A percentile compares a stretch with the other conserved stretches of the same genome.
Conservation (phyloP, 768 basidiomycete species). For the Sarcodon aspratus region DNA sequence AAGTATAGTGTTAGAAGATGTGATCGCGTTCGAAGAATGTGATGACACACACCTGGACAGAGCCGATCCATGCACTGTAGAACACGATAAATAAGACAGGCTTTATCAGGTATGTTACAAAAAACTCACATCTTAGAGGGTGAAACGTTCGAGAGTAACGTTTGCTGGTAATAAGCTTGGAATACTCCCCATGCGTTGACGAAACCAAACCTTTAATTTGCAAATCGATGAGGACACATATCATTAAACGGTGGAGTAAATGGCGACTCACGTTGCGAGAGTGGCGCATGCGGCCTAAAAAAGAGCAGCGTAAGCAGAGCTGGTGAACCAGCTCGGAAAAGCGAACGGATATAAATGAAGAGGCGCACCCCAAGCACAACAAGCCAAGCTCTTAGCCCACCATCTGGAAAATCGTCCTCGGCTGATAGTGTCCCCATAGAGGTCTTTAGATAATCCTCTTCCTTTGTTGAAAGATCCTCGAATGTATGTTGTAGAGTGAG, state of each 20-base stretch:
- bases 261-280: constrained; percentile 26
- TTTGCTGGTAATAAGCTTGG: constrained; percentile 59
- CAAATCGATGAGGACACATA: background rate
- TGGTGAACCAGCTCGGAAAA: constrained; percentile 1
- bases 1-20: background rate
- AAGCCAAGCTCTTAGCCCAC: constrained; percentile 32
- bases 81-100: background rate
- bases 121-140: constrained; percentile 51
- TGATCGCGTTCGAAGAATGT: background rate
- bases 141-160: constrained; percentile 32
- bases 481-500: no score
- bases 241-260: background rate
- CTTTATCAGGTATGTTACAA: background rate
- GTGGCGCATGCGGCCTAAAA: constrained; percentile 21
- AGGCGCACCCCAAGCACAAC: constrained; percentile 27
- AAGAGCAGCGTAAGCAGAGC: background rate
- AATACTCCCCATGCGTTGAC: constrained; percentile 74
- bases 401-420: constrained; percentile 25
- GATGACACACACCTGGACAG: constrained; percentile 39
- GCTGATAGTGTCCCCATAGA: no score
- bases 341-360: background rate
- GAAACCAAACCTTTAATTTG: constrained; percentile 41
- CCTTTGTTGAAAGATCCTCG: no score
- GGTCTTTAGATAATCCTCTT: no score
- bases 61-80: constrained; percentile 70